Conservation (phyloP, 352 stramenopile species). For the Phytophthora cactorum region DNA sequence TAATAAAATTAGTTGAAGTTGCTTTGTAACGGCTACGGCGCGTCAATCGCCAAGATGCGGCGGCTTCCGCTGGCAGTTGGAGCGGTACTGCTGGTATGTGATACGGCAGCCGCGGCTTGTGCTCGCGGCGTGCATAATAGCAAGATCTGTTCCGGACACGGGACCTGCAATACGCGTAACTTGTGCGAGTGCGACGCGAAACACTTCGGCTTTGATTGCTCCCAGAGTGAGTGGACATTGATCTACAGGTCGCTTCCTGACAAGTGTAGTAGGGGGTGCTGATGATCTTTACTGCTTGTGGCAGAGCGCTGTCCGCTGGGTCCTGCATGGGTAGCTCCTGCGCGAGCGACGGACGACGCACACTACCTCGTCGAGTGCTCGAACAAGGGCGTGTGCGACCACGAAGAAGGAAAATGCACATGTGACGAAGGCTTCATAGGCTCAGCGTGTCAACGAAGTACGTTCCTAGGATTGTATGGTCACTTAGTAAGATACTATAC, state of each 20-base stretch:
- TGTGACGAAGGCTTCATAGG: slow-evolving; percentile 80
- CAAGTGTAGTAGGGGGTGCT: not conserved
- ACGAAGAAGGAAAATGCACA: slow-evolving; percentile 49
- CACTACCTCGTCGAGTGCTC: slow-evolving; percentile 80
- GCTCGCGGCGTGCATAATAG: slow-evolving; percentile 52
- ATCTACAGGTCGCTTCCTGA: not conserved
- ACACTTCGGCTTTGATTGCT: slow-evolving; percentile 69
- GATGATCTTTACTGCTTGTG: not conserved
- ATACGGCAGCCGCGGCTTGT: slow-evolving; percentile 31
- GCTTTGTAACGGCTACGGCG: not conserved
- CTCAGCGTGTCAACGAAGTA: slow-evolving; percentile 72
- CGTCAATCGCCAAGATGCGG: not conserved
- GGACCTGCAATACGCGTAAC: slow-evolving; percentile 52
- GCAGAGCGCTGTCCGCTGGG: slow-evolving; percentile 57
- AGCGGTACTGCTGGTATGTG: slow-evolving; percentile 6
- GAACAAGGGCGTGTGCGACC: slow-evolving; percentile 75
- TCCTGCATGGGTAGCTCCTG: slow-evolving; percentile 62
- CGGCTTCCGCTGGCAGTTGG: not conserved
- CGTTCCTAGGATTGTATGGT: slow-evolving; percentile 6
- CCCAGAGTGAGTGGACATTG: slow-evolving; percentile 43
- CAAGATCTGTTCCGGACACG: slow-evolving; percentile 68
- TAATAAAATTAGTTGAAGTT: no score
- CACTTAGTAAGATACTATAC: no score
- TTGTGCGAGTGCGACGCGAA: slow-evolving; percentile 61
- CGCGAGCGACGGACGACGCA: slow-evolving; percentile 54